These are phyloP conservation scores for Sugiyamaella novakii DNA, from an alignment of 1,139 yeast genomes.

Conservation along the genomic window DNA sequence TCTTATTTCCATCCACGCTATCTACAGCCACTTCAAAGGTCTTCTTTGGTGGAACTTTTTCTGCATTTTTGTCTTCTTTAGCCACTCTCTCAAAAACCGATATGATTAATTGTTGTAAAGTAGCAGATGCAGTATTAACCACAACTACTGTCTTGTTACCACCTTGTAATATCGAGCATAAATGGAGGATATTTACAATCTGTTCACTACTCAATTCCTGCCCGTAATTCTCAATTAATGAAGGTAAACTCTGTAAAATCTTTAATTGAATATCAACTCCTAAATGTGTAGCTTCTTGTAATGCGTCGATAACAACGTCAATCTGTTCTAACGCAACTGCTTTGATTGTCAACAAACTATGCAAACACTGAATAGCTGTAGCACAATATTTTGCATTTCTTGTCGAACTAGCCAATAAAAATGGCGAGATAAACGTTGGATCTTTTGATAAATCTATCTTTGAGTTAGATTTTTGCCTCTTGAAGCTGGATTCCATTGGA, in stretches of 20 bases:
- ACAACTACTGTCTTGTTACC: constrained; percentile 75
- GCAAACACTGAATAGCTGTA: constrained; percentile 69
- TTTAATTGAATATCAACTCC: constrained; percentile 84
- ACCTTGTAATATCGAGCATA: constrained; percentile 72
- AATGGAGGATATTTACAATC: constrained; percentile 60
- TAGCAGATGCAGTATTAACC: constrained; percentile 89
- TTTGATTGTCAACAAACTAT: constrained; percentile 54
- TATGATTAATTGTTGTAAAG: constrained; percentile 80
- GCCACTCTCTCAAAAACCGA: constrained; percentile 69
- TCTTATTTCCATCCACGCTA: constrained; percentile 36
- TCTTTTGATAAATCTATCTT: constrained; percentile 43
- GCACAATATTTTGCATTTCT: constrained; percentile 74
- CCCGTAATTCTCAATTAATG: constrained; percentile 66
- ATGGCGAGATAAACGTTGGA: constrained; percentile 65
- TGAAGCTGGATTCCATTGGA: constrained; percentile 5
- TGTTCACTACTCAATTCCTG: constrained; percentile 55
- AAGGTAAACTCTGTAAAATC: constrained; percentile 82
- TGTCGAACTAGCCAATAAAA: constrained; percentile 69
- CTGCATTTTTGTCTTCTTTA: constrained; percentile 42
- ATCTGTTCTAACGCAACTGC: constrained; percentile 58
- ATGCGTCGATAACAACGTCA: constrained; percentile 60
- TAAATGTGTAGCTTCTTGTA: constrained; percentile 71
- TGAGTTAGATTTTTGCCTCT: constrained; percentile 2
- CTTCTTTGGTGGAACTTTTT: constrained; percentile 35
- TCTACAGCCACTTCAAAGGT: constrained; percentile 44